Base-by-base conservation (phyloP, 2,329 filamentous ascomycete species). In the Botrytis hyacinthi region DNA sequence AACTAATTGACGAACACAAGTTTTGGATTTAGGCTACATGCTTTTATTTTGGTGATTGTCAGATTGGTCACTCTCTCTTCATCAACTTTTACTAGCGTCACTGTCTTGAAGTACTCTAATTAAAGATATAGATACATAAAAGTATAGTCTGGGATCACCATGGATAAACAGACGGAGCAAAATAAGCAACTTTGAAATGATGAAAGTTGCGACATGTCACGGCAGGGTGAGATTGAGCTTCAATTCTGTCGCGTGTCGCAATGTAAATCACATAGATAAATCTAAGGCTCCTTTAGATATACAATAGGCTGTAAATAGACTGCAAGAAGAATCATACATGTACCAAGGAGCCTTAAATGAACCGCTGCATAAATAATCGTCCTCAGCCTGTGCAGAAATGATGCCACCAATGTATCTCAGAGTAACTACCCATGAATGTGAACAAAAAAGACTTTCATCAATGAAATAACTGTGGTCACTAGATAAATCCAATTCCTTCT, bases 61-160 rank as follows among this genome's bases (percentile, higher is more conserved):
- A n/a, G 6, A 29, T 29, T 16, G 5, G 7, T 18, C 14, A 6
- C 14, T 29, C 18, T 18, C 12, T 54, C 26, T 29, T 54, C n/a
- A 18, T 54, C n/a, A 54, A 29, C n/a, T 54, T 29, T 29, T 54
- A 1, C 14, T 9, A 3, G 14, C 2, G 2, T 18, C n/a, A 29
- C 3, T 18, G 6, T 4, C 3, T 0, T 54, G 5, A 8, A 1
- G 6, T 7, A 3, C 14, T 0, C 5, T 29, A 18, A 5, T 8
- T 16, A 18, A 29, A 9, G 0, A 4, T 29, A 0, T 18, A 18
- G 2, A 9, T 8, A 18, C 1, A 4, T 18, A 1, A 2, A 4
- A 16, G 2, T 0, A 54, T 54, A 29, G 14, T 29, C 14, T 29
- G 0, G 18, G 5, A 18, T 29, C 14, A 29, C 1, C 2, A 4